phyloP scores from a whole-genome alignment of 352 stramenopile genomes.

The Phytophthora agathidicida region DNA sequence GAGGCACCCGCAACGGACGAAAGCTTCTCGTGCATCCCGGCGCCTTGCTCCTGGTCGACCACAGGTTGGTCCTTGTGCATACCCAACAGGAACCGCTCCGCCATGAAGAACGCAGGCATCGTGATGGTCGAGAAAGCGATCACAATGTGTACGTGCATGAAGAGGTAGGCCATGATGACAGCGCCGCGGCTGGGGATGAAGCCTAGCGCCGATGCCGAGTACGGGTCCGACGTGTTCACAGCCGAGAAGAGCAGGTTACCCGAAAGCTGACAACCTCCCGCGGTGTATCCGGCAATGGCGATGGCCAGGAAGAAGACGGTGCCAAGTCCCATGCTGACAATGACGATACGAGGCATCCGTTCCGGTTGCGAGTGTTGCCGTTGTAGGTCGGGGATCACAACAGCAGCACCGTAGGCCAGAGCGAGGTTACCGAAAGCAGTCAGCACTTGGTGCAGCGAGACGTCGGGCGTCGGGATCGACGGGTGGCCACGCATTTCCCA shows the following conservation, averaged over 20 bases:
- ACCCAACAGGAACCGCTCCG: conserved; percentile 45
- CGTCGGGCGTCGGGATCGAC: conserved; percentile 31
- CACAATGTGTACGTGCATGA: conserved; percentile 54
- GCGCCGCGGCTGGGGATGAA: conserved; percentile 34
- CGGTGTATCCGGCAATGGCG: conserved; percentile 42
- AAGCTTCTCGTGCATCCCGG: conserved; percentile 25
- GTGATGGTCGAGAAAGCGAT: conserved; percentile 55
- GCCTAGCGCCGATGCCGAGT: conserved; percentile 24
- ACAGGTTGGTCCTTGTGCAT: conserved; percentile 38
- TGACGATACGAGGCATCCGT: conserved; percentile 52
- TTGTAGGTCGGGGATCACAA: conserved; percentile 41
- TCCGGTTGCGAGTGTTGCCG: conserved; percentile 52
- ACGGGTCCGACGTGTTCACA: conserved; percentile 35
- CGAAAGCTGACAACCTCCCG: conserved; percentile 48
- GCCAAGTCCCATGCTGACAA: conserved; percentile 38
- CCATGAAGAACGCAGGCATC: conserved; percentile 48
- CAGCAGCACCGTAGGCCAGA: conserved; percentile 31
- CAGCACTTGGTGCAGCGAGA: conserved; percentile 37
- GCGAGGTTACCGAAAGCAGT: conserved; percentile 40
- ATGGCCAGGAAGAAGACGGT: conserved; percentile 49
- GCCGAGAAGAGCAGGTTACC: conserved; percentile 43
- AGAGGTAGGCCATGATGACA: conserved; percentile 44
- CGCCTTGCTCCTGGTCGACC: conserved; percentile 14
- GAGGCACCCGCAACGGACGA: conserved; percentile 18
- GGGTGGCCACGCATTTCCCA: conserved; percentile 41